Evolutionary conservation across 257 asterid genomes (phyloP).

Genomic region (Linaria vulgaris): DNA sequence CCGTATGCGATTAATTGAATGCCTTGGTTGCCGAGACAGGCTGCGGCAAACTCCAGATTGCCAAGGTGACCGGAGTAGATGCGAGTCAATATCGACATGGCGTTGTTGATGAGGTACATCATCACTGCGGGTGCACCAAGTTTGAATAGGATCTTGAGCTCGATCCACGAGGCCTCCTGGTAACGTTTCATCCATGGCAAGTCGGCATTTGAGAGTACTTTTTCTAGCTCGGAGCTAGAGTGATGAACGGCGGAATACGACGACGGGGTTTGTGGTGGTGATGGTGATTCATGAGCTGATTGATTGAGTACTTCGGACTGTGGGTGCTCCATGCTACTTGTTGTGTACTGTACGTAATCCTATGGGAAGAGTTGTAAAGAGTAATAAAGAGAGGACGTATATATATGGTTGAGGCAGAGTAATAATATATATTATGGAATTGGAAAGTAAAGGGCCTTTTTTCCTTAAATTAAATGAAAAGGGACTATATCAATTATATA

Average conservation of each 20-base stretch:
- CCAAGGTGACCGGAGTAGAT: conserved; percentile 64
- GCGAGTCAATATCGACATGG: conserved; percentile 57
- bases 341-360: too few species aligned
- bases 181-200: conserved; percentile 25
- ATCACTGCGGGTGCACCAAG: conserved; percentile 52
- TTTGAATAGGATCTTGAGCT: conserved; percentile 41
- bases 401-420: too few species aligned
- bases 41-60: conserved; percentile 63
- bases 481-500: too few species aligned
- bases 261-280: not conserved
- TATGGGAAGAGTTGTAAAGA: too few species aligned
- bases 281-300: conserved; percentile 1
- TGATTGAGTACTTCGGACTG: too few species aligned
- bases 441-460: too few species aligned
- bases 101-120: conserved; percentile 50
- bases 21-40: conserved; percentile 55
- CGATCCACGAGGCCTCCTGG: conserved; percentile 46
- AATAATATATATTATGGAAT: too few species aligned
- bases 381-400: too few species aligned
- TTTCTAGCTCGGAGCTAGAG: conserved; percentile 39
- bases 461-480: too few species aligned
- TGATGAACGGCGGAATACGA: conserved; percentile 21
- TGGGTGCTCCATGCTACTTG: too few species aligned
- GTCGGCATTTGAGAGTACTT: conserved; percentile 33
- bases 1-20: conserved; percentile 65